Evolutionary conservation across 176 grass and related monocot genomes (phyloP).

Genomic region (Thinopyrum elongatum): DNA sequence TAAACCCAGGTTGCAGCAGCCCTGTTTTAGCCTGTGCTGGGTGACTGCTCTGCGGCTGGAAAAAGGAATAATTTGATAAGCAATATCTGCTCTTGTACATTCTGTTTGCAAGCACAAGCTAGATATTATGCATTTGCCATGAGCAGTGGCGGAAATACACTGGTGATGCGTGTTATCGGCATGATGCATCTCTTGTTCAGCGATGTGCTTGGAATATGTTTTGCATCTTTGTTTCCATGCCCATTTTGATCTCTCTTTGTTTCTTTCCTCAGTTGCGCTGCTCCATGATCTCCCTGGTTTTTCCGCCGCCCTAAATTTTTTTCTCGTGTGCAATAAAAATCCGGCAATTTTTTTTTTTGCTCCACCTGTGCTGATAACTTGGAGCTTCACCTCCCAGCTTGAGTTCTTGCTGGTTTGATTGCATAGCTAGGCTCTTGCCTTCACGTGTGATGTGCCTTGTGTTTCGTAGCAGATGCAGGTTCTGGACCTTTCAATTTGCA

Average conservation of each 20-base stretch:
- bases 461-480: neutral
- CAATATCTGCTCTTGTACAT: too few relatives aligned
- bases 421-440: neutral
- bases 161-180: neutral
- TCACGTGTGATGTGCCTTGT: neutral
- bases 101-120: too few relatives aligned
- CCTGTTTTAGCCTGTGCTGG: too few relatives aligned
- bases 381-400: neutral
- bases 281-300: too few relatives aligned
- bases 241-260: too few relatives aligned
- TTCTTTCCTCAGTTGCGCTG: neutral
- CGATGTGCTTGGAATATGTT: neutral
- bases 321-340: too few relatives aligned
- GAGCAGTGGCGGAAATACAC: neutral
- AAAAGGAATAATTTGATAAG: too few relatives aligned
- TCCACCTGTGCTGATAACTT: neutral
- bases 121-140: too few relatives aligned
- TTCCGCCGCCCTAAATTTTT: too few relatives aligned
- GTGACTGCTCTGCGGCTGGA: too few relatives aligned
- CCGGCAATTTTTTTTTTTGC: neutral
- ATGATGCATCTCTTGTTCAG: too few relatives aligned
- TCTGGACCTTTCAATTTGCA: neutral
- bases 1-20: too few relatives aligned
- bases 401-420: neutral
- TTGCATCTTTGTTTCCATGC: neutral